These are phyloP conservation scores for Aspergillus bridgeri DNA, from an alignment of 495 filamentous ascomycete genomes.

Conservation along the genomic window DNA sequence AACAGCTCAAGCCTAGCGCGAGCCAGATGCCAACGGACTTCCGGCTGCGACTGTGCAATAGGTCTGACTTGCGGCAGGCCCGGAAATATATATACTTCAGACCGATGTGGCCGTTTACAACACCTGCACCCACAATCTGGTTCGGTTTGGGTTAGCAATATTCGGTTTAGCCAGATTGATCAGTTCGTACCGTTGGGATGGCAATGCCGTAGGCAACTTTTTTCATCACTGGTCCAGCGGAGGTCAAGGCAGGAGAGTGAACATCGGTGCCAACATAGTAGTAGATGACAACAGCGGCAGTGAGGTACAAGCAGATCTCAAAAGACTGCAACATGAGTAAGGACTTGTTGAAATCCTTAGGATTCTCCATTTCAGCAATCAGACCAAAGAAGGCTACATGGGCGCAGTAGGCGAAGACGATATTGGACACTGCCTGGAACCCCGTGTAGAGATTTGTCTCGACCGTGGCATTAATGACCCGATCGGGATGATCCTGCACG, in stretches of 20 bases:
- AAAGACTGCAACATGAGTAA: slow-evolving; percentile 59
- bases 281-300: slow-evolving; percentile 55
- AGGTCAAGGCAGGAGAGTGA: slow-evolving; percentile 65
- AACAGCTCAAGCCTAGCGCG: slow-evolving; percentile 47
- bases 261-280: slow-evolving; percentile 64
- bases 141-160: no score
- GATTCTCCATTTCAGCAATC: slow-evolving; percentile 22
- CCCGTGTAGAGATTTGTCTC: slow-evolving; percentile 24
- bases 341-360: slow-evolving; percentile 61
- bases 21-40: slow-evolving; percentile 46
- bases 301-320: slow-evolving; percentile 63
- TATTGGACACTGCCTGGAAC: slow-evolving; percentile 33
- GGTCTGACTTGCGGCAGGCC: slow-evolving; percentile 44
- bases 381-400: no score
- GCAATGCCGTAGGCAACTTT: slow-evolving; percentile 75
- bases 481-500: slow-evolving; percentile 28
- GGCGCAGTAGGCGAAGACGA: slow-evolving; percentile 40
- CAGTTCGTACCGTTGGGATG: slow-evolving; percentile 53
- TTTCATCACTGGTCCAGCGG: slow-evolving; percentile 55
- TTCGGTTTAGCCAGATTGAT: no score
- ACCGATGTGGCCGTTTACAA: slow-evolving; percentile 57
- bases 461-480: slow-evolving; percentile 16
- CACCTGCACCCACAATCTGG: slow-evolving; percentile 43
- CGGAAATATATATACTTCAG: slow-evolving; percentile 57
- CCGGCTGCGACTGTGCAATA: slow-evolving; percentile 51